Percentiles rank a stretch among this genome's conserved stretches.
Evolutionary conservation across 1,284 basidiomycete species (phyloP).

Genomic region (Rhizoctonia solani): DNA sequence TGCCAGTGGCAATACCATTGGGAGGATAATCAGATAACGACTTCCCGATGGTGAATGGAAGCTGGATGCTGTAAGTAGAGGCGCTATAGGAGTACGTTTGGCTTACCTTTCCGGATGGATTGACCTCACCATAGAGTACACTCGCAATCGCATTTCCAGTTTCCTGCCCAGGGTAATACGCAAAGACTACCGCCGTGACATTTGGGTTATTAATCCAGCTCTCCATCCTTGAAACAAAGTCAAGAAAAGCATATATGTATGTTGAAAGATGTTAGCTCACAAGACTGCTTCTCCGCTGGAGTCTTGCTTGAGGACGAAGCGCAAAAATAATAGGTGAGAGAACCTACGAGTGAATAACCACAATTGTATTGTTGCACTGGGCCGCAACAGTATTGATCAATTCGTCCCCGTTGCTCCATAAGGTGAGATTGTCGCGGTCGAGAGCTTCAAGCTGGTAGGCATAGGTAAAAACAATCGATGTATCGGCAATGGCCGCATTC

Average conservation of each 20-base stretch:
- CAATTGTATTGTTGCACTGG: slow-evolving; percentile 50
- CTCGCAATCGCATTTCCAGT: slow-evolving; percentile 75
- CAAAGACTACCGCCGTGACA: slow-evolving; percentile 43
- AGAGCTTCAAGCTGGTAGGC: slow-evolving; percentile 76
- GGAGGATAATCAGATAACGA: slow-evolving; percentile 15
- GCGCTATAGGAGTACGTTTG: background rate
- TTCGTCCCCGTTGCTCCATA: slow-evolving; percentile 75
- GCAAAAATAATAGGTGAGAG: slow-evolving; percentile 47
- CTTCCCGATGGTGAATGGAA: background rate
- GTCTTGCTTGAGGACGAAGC: slow-evolving; percentile 61
- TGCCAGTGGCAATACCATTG: slow-evolving; percentile 42
- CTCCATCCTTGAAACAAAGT: slow-evolving; percentile 41
- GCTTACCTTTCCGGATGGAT: slow-evolving; percentile 68
- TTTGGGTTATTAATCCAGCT: slow-evolving; percentile 47
- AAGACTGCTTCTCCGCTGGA: slow-evolving; percentile 62
- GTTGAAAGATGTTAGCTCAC: background rate
- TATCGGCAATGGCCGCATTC: slow-evolving; percentile 58
- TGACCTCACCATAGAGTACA: slow-evolving; percentile 69
- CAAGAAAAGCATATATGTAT: background rate
- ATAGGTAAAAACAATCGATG: slow-evolving; percentile 73
- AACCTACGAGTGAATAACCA: slow-evolving; percentile 49
- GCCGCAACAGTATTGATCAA: slow-evolving; percentile 44
- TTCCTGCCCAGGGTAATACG: slow-evolving; percentile 72
- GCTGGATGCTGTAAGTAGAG: background rate
- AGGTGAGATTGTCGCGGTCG: slow-evolving; percentile 79